Evolutionary conservation across 768 basidiomycete species (phyloP), one percentile per base, ranked within the genome.

Genomic region (Tylopilus intermedius): DNA sequence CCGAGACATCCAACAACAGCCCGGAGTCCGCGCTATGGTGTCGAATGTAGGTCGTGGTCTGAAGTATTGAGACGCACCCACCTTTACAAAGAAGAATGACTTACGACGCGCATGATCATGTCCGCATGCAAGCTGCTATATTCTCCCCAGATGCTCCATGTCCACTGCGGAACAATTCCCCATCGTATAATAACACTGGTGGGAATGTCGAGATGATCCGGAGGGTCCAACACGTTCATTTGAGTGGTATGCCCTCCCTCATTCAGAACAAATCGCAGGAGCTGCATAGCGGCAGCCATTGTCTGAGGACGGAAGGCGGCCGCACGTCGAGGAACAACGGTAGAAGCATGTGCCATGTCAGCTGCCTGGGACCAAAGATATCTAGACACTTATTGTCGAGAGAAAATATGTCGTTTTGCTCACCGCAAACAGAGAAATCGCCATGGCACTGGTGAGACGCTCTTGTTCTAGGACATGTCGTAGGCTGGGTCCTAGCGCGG

Each of bases 141-240:
- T 58, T 87, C 85, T 44, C 69, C 64, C 83, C 85, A 89, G 7
- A 76, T 65, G 10, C 62, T 67, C 86, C 88, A 90, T 49, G 72
- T 73, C 86, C 87, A 88, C 1, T 78, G 75, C 3, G 85, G 64
- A 10, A 77, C 67, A 10, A 73, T 57, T 29, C 81, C 79, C 80
- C 82, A 88, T 54, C 69, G 69, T n/a, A 86, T 49, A n/a, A 89
- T 62, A 21, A 85, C 72, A 6, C 44, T 65, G 53, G 78, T 76
- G 10, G 83, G 66, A 42, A 60, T 51, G 62, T 82, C 77, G 6
- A 77, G 63, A 18, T 58, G 49, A 26, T 55, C 41, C 14, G 45
- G 58, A 26, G 60, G 67, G 53, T 37, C 43, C 27, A 55, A 33
- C 38, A 47, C 15, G 40, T 46, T 51, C 14, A 51, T 49, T 41